phyloP scores from a whole-genome alignment of 805 yeast species.

The Hagleromyces aurorensis region DNA sequence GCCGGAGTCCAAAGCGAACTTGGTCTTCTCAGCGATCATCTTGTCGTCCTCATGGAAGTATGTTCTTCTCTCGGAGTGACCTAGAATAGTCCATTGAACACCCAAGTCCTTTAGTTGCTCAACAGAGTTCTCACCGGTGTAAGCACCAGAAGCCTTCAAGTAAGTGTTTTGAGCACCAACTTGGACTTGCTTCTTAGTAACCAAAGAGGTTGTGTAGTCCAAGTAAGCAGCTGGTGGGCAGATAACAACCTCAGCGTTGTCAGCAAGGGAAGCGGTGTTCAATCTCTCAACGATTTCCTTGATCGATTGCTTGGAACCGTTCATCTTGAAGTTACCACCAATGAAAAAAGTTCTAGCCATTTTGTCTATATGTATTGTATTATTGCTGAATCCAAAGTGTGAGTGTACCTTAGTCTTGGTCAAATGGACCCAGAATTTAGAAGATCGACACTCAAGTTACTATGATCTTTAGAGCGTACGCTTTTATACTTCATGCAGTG shows the following conservation, averaged over 20 bases:
- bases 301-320: constrained; percentile 86
- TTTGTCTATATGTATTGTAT: too few species aligned
- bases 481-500: too few species aligned
- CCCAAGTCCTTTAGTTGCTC: constrained; percentile 84
- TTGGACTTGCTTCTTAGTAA: constrained; percentile 63
- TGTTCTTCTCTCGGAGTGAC: constrained; percentile 98
- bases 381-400: too few species aligned
- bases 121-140: constrained; percentile 94
- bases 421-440: too few species aligned
- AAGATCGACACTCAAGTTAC: too few species aligned
- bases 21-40: constrained; percentile 87
- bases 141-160: constrained; percentile 88
- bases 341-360: constrained; percentile 90
- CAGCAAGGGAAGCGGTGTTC: constrained; percentile 68
- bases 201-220: constrained; percentile 59
- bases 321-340: constrained; percentile 99
- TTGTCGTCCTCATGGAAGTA: constrained; percentile 85
- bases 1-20: constrained; percentile 86
- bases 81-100: constrained; percentile 89
- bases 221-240: constrained; percentile 96
- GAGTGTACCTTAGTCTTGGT: too few species aligned
- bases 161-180: constrained; percentile 91
- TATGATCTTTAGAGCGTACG: too few species aligned
- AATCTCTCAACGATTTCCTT: constrained; percentile 74
- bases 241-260: constrained; percentile 84